Conservation (phyloP, 2,329 filamentous ascomycete species). For the Elsinoe australis region DNA sequence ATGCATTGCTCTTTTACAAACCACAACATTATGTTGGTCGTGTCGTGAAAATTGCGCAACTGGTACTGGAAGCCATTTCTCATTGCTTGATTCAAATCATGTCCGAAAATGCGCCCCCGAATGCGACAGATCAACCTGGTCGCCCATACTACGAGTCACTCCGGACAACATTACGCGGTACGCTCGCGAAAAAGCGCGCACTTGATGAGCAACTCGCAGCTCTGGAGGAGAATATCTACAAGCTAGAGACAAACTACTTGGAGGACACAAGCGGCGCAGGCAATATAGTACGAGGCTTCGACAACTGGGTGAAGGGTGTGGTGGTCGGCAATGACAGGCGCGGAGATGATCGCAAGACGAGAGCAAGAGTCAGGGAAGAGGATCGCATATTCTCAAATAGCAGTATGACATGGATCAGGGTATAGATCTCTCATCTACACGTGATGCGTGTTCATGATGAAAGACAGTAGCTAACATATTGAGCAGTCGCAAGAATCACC, state of each 20-base stretch:
- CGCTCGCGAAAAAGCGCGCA: constrained; percentile 56
- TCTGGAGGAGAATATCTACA: constrained; percentile 73
- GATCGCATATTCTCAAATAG: constrained; percentile 59
- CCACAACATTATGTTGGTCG: background rate
- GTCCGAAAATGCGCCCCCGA: constrained; percentile 43
- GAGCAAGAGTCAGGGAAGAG: constrained; percentile 55
- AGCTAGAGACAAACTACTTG: constrained; percentile 79
- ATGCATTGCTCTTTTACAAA: no score
- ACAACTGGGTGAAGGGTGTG: constrained; percentile 90
- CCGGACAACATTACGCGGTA: constrained; percentile 58
- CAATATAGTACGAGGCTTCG: constrained; percentile 96
- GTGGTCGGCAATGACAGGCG: constrained; percentile 39
- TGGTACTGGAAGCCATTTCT: background rate
- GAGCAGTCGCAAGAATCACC: constrained; percentile 33
- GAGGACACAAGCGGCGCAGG: constrained; percentile 77
- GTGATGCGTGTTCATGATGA: no score
- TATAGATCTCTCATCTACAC: constrained; percentile 21
- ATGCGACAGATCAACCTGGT: constrained; percentile 44
- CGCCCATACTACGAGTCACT: constrained; percentile 63
- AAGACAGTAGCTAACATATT: no score
- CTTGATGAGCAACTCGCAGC: constrained; percentile 45
- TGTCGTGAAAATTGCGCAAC: background rate
- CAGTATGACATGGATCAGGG: constrained; percentile 32
- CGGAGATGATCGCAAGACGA: constrained; percentile 54
- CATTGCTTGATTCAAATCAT: constrained; percentile 27